A percentile compares a stretch with the other conserved stretches of the same genome.
These are phyloP conservation scores for Sporothrix mexicana DNA, from an alignment of 2,329 filamentous ascomycete genomes.

Conservation along the genomic window DNA sequence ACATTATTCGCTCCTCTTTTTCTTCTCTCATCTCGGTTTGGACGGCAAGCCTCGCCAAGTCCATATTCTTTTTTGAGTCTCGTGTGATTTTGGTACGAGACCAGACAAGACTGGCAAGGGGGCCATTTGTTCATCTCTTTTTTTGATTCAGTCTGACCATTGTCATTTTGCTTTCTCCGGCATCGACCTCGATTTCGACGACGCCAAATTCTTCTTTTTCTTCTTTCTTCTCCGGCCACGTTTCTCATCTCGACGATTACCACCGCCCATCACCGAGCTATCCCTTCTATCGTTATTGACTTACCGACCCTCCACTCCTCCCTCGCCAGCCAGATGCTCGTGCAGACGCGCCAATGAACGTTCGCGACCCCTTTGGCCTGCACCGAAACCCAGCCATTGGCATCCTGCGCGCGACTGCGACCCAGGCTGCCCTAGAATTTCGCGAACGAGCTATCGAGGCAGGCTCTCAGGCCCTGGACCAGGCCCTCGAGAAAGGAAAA, in stretches of 20 bases:
- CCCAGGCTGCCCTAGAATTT: conserved; percentile 52
- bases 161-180: not conserved
- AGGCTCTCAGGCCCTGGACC: conserved; percentile 55
- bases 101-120: not conserved
- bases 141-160: not conserved
- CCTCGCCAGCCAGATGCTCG: conserved; percentile 28
- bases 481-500: conserved; percentile 53
- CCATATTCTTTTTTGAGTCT: not conserved
- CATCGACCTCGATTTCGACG: not conserved
- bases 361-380: conserved; percentile 52
- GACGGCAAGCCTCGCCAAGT: conserved; percentile 24
- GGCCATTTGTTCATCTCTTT: not conserved
- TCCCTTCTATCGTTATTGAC: not conserved
- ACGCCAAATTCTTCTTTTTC: no score
- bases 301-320: not conserved
- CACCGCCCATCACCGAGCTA: not conserved
- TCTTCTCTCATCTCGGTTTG: not conserved
- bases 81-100: conserved; percentile 5
- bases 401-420: conserved; percentile 57
- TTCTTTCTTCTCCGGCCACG: not conserved
- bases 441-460: conserved; percentile 57
- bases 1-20: not conserved
- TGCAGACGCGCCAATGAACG: conserved; percentile 45
- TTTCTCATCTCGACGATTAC: not conserved
- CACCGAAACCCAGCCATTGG: conserved; percentile 48